Evolutionary conservation across 2,329 filamentous ascomycete genomes (phyloP).

Genomic region (Aspergillus sclerotialis): DNA sequence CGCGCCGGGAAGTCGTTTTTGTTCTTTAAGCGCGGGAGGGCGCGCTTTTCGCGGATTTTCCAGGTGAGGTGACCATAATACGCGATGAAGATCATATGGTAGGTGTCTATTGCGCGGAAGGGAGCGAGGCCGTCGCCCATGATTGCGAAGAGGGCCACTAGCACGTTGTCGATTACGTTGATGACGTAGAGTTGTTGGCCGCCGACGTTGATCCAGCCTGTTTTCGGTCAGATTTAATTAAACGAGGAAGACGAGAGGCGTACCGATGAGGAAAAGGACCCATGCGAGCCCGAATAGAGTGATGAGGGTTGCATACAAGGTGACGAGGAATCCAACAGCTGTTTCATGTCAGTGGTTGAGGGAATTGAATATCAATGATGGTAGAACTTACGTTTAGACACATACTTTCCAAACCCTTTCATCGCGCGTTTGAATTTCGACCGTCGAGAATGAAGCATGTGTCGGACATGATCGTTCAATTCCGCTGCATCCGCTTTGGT

Average conservation of each 20-base stretch:
- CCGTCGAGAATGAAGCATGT: slow-evolving; percentile 76
- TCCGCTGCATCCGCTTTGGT: slow-evolving; percentile 64
- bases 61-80: slow-evolving; percentile 63
- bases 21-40: slow-evolving; percentile 57
- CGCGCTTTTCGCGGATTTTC: slow-evolving; percentile 56
- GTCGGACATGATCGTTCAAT: slow-evolving; percentile 77
- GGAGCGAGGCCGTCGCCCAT: slow-evolving; percentile 66
- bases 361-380: neutral
- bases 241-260: slow-evolving; percentile 4
- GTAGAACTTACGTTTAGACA: slow-evolving; percentile 56
- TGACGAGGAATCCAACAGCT: slow-evolving; percentile 76
- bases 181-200: slow-evolving; percentile 62
- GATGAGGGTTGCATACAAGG: slow-evolving; percentile 73
- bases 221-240: neutral
- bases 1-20: slow-evolving; percentile 60
- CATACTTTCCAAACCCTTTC: slow-evolving; percentile 75
- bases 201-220: slow-evolving; percentile 74
- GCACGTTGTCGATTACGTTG: slow-evolving; percentile 63
- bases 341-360: neutral
- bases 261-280: slow-evolving; percentile 83
- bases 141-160: slow-evolving; percentile 64
- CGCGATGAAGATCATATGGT: slow-evolving; percentile 78
- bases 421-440: slow-evolving; percentile 72
- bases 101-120: slow-evolving; percentile 74
- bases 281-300: slow-evolving; percentile 79